Base-by-base conservation (phyloP, 805 yeast species). In the Maudiozyma barnettii region DNA sequence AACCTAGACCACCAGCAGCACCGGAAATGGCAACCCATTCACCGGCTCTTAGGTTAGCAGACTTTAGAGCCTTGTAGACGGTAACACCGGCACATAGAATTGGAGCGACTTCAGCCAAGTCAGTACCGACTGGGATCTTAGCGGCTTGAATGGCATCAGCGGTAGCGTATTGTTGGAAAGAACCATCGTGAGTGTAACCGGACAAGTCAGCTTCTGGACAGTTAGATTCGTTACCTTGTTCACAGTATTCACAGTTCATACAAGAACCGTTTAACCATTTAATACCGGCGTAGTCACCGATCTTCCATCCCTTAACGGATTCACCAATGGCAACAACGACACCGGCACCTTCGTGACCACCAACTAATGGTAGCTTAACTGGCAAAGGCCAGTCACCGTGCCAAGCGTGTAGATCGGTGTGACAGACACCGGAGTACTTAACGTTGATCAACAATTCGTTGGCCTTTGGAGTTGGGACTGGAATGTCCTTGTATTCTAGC, bases 111-210 rank as follows among this genome's bases (percentile, higher is more conserved):
- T 71, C 72, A 35, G 90, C 89, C 57, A 85, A 74, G 61, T 87
- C 88, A 26, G 84, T 71, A 44, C 80, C 83, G 58, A 75, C 61
- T 43, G 93, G 88, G 55, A 86, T 77, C 52, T 73, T 70, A n/a
- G 95, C 93, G 30, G 93, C 95, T 63, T 85, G 93, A 44, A 82
- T 73, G 22, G 91, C 89, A 66, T 85, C 89, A 33, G 90, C 95
- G 39, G 90, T 80, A 35, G 90, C 91, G 63, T 84, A 86, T 69
- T 86, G 86, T 68, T 87, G 95, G 79, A 87, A 85, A 18, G 93
- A 79, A 51, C 95, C 81, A 54, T 76, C 79, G 51, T 74, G 78
- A 13, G 78, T 74, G 64, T 75, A 75, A 53, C 81, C 81, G 12
- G 78, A 75, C 49, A 75, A 66, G 49, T 72, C 79, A 14, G 78